Conservation (phyloP, 208 protist genomes). For the Phytomonas francai region DNA sequence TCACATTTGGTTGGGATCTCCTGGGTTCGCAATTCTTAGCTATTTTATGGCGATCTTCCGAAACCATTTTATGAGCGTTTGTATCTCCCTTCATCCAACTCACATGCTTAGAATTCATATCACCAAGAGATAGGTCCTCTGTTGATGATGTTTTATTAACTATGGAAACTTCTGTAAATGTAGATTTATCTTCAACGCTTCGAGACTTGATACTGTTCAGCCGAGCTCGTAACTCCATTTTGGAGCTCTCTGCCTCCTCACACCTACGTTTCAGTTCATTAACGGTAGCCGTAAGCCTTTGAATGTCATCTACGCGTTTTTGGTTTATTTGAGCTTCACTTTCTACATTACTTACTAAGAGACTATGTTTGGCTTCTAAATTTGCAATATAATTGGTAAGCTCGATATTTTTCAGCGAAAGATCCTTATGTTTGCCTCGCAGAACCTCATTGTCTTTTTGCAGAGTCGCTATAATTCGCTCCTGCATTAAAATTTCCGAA, state of each 20-base stretch:
- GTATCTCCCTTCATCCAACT: neutral
- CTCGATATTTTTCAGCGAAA: constrained; percentile 26
- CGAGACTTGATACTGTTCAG: neutral
- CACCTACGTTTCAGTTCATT: neutral
- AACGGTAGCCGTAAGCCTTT: constrained; percentile 5
- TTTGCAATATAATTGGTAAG: constrained; percentile 45
- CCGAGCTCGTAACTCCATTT: neutral
- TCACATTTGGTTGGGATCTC: neutral
- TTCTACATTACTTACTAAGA: constrained; percentile 38
- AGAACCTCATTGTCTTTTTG: constrained; percentile 66
- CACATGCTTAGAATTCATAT: neutral
- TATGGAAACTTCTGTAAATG: neutral
- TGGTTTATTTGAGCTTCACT: constrained; percentile 38
- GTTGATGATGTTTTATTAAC: neutral
- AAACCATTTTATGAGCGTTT: neutral
- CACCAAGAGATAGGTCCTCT: neutral
- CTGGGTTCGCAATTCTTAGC: neutral
- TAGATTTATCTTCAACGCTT: constrained; percentile 2
- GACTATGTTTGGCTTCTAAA: constrained; percentile 56
- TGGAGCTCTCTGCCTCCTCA: constrained; percentile 13
- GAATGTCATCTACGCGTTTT: constrained; percentile 25
- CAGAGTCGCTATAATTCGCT: constrained; percentile 55
- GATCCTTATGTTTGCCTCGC: constrained; percentile 31
- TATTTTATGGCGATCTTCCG: constrained; percentile 1
- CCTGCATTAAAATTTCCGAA: constrained; percentile 52